These are phyloP conservation scores for Verticillium nonalfalfae DNA, from an alignment of 2,329 filamentous ascomycete species.

Conservation along the genomic window DNA sequence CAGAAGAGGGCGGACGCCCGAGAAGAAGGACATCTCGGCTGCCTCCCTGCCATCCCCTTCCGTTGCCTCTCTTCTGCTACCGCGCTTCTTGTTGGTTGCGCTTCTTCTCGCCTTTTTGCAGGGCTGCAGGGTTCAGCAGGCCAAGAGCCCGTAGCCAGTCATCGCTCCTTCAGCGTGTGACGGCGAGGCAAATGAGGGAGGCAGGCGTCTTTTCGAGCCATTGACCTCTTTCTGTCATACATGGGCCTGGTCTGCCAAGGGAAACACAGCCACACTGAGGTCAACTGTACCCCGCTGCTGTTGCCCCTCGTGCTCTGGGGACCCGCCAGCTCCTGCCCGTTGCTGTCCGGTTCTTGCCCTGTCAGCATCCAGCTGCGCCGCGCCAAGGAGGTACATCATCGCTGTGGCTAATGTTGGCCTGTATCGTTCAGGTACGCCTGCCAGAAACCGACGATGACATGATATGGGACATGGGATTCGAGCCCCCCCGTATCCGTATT, in stretches of 20 bases:
- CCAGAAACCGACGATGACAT: conserved; percentile 1
- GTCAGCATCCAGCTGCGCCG: too few relatives aligned
- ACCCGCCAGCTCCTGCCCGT: not conserved
- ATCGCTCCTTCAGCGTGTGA: not conserved
- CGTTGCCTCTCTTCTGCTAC: not conserved
- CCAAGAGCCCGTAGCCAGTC: not conserved
- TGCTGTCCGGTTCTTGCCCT: too few relatives aligned
- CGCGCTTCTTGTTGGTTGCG: not conserved
- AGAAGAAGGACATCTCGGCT: not conserved
- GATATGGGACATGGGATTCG: conserved; percentile 1
- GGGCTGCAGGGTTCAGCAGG: not conserved
- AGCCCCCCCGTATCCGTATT: not conserved
- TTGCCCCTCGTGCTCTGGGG: not conserved
- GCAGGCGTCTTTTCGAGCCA: not conserved
- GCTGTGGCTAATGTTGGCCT: conserved; percentile 2
- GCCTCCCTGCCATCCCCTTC: not conserved
- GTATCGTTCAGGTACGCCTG: not conserved
- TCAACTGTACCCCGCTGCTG: not conserved
- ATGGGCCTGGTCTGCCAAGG: not conserved
- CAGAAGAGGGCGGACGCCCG: not conserved
- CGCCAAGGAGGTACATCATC: not conserved
- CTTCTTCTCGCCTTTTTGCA: not conserved
- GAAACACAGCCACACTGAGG: not conserved
- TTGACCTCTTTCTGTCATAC: not conserved
- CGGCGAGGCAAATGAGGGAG: not conserved